Conservation (phyloP, 202 grass and related monocot species). For the Eragrostis tef region DNA sequence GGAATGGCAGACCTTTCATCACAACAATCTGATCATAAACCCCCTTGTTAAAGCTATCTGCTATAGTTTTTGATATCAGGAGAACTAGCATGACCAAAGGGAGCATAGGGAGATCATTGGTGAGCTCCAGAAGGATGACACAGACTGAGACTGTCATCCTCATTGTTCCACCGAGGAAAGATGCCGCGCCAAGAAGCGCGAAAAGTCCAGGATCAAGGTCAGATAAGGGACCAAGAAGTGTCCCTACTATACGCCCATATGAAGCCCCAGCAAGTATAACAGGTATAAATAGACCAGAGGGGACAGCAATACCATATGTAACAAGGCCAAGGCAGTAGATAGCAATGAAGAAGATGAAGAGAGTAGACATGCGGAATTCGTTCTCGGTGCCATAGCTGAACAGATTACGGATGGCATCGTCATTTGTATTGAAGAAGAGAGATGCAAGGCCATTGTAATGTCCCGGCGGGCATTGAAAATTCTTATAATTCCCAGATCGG, state of each 20-base stretch:
- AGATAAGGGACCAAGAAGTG: constrained; percentile 68
- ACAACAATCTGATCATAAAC: constrained; percentile 92
- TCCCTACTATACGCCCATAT: constrained; percentile 84
- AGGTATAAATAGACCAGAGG: constrained; percentile 94
- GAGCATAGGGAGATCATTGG: constrained; percentile 92
- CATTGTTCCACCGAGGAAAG: constrained; percentile 95
- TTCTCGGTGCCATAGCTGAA: constrained; percentile 79
- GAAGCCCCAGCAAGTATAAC: constrained; percentile 89
- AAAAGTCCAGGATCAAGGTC: constrained; percentile 90
- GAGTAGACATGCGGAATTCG: constrained; percentile 77
- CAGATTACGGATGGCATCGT: constrained; percentile 92
- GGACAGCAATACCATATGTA: constrained; percentile 89
- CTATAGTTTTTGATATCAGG: constrained; percentile 88
- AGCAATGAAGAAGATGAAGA: constrained; percentile 74
- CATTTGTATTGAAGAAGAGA: constrained; percentile 96
- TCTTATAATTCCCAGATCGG: constrained; percentile 90
- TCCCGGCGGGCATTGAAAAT: constrained; percentile 76
- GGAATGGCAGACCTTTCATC: constrained; percentile 94
- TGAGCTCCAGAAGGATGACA: constrained; percentile 94
- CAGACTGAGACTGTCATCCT: constrained; percentile 96
- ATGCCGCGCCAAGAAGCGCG: constrained; percentile 79
- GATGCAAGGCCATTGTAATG: constrained; percentile 94
- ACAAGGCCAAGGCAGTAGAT: constrained; percentile 82
- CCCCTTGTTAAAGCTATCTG: constrained; percentile 89
- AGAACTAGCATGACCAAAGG: constrained; percentile 96